Percentiles rank a stretch among this genome's conserved stretches.
Evolutionary conservation across 257 asterid species (phyloP).

Genomic region (Solanum pimpinellifolium): DNA sequence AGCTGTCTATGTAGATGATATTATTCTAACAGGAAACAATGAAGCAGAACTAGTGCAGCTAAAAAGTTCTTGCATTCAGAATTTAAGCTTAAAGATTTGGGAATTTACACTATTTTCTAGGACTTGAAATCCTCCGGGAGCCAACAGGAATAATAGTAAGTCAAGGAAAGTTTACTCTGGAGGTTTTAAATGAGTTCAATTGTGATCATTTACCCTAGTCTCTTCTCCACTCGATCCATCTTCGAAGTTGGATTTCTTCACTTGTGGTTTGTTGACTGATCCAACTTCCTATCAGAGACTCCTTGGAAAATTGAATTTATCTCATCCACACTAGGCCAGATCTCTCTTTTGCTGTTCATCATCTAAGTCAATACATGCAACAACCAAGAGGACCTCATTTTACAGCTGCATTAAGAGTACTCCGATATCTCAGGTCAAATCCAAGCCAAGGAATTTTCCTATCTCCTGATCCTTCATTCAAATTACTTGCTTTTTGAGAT

Average conservation of each 20-base stretch:
- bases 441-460: background rate
- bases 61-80: background rate
- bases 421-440: background rate
- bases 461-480: background rate
- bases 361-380: background rate
- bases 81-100: background rate
- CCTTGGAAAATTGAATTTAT: background rate
- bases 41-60: background rate
- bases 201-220: background rate
- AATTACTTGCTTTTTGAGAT: background rate
- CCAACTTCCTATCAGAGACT: background rate
- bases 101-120: background rate
- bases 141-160: background rate
- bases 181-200: background rate
- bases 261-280: background rate
- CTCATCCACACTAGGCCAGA: background rate
- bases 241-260: too few relatives aligned
- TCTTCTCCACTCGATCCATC: background rate
- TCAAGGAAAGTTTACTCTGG: background rate
- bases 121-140: background rate
- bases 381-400: background rate
- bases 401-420: background rate
- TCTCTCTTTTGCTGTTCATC: background rate
- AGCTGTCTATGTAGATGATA: background rate
- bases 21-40: background rate